Base-by-base conservation (phyloP, 768 basidiomycete genomes). In the Agrocybe chaxingu region DNA sequence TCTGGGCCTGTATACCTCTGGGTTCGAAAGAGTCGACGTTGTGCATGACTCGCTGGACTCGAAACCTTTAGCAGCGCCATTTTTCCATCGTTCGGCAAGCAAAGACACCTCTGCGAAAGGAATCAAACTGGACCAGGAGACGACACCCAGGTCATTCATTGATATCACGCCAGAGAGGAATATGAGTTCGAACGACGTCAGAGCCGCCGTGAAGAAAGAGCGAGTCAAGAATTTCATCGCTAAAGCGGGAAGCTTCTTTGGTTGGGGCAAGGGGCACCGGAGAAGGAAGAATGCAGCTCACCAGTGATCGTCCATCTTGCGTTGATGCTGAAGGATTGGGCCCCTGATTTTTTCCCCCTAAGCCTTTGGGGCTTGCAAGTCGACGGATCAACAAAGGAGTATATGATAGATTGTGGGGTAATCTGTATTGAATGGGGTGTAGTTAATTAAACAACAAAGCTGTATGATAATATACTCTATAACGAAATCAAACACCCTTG, bases 131-230 rank as follows among this genome's bases (percentile, higher is more conserved):
- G 40, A 52, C 33, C 12, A 46, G 33, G 45, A 51, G 8, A 54
- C 57, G 8, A 48, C 53, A 5, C 62, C 65, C 2, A 64, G 53
- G 47, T 72, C 72, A 7, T 73, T 73, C 53, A 73, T 73, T 31
- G 65, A 71, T 50, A 67, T 73, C 47, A 69, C 67, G 16, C 69
- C 67, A 19, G 67, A 69, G 30, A 57, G 43, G 48, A 18, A 18
- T 48, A 55, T 49, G 13, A 29, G 45, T 13, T 35, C 42, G 31
- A 19, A 50, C 35, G 34, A 43, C 33, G 35, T 44, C 47, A 51
- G 48, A 24, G 41, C 47, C 46, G 51, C 56, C 36, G 51, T 50
- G 10, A 61, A 50, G 42, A 50, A 52, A 41, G 61, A 60, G 40
- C 56, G 57, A 30, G 50, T 67, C 37, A 61, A 54, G 41, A 54